Evolutionary conservation across 768 basidiomycete genomes (phyloP), one percentile per base, ranked within the genome.

Genomic region (Coprinopsis cinerea): DNA sequence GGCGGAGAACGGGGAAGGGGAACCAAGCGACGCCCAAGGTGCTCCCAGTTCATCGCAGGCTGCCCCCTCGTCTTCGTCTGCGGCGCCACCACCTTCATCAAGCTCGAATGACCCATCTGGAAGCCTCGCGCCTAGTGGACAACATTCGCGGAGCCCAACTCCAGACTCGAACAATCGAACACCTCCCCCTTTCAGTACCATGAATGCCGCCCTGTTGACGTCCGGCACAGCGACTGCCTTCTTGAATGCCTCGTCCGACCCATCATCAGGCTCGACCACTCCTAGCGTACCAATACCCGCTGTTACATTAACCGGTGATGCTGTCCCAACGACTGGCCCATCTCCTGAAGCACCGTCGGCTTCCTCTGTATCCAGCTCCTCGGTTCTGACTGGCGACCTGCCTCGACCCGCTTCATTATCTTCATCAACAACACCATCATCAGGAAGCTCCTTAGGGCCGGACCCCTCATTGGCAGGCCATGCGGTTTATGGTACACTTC

Each of bases 191-290:
- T 75, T 71, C 56, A 71, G 68, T 54, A 73, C 75, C 10, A 57
- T 77, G 27, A 72, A 59, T 48, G 73, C 76, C 10, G 75, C 73
- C 7, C 54, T 76, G 45, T 69, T 69, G 35, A 65, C 76, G 15
- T 66, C 73, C 25, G 73, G 77, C 7, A 74, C 75, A 9, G 77
- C 75, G 6, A 65, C 64, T 44, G 72, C 75, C 2, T 61, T 77
- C 39, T 44, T 76, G 44, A 52, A 42, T 28, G 47, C 40, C 40
- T 51, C 23, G 32, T 13, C 42, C 44, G 17, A 28, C 25, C 28
- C 44, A 23, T 4, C 22, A 24, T 25, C 41, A 7, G 25, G 9
- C 23, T 22, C 23, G 4, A 18, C 7, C 5, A 43, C 41, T 9
- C 23, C 41, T 4, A 26, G 23, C 18, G 18, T 17, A 10, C 23